These are phyloP conservation scores for Solanum habrochaites DNA, from an alignment of 257 asterid genomes.

Conservation along the genomic window DNA sequence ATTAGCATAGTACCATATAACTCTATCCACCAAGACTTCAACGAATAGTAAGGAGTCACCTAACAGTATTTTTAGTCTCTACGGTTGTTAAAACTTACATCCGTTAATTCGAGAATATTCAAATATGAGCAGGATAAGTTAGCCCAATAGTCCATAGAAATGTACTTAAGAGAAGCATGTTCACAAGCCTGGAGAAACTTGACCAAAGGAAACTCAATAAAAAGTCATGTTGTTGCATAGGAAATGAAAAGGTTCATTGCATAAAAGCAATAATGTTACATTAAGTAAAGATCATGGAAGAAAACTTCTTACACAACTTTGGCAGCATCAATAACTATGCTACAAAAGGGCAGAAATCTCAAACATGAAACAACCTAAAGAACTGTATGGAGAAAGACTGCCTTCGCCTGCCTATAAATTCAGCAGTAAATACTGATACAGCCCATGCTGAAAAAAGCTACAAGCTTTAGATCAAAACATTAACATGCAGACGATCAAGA, in stretches of 20 bases:
- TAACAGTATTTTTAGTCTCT: neutral
- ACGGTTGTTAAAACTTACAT: neutral
- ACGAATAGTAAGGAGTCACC: neutral
- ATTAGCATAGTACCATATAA: neutral
- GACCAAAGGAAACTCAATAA: neutral
- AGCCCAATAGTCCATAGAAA: neutral
- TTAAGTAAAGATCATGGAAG: neutral
- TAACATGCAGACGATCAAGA: neutral
- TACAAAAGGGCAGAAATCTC: neutral
- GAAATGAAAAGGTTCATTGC: neutral
- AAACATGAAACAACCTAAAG: neutral
- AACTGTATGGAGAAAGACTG: neutral
- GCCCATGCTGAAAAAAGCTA: neutral
- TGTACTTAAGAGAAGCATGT: neutral
- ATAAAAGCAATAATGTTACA: neutral
- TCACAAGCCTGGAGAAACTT: neutral
- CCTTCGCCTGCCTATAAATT: conserved; percentile 6
- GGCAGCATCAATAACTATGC: neutral
- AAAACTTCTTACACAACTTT: neutral
- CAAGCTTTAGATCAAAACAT: neutral
- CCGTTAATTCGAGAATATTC: neutral
- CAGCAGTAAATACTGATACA: conserved; percentile 10
- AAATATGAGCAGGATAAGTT: neutral
- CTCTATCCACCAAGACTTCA: neutral
- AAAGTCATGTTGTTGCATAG: neutral